Conservation (phyloP, 2,329 filamentous ascomycete species). For the Curvularia hawaiiensis region DNA sequence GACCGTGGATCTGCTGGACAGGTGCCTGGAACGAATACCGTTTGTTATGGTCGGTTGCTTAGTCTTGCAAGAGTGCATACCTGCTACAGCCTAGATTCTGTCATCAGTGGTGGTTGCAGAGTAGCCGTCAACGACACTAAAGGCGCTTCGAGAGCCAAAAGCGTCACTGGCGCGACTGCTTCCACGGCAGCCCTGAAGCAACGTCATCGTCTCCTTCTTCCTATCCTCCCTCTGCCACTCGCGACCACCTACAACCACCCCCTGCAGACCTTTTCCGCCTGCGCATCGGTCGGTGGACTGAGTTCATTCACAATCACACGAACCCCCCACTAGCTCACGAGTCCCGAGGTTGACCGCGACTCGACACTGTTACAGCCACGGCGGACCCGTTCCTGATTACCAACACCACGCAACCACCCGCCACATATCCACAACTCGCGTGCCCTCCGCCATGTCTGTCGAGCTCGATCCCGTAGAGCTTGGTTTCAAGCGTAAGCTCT, state of each 20-base stretch:
- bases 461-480: slow-evolving; percentile 91
- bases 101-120: not conserved
- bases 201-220: slow-evolving; percentile 24
- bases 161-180: slow-evolving; percentile 20
- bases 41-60: not conserved
- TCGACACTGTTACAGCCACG: slow-evolving; percentile 18
- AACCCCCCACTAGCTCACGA: slow-evolving; percentile 12
- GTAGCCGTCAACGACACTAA: slow-evolving; percentile 11
- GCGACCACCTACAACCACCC: slow-evolving; percentile 16
- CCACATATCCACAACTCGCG: slow-evolving; percentile 18
- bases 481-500: slow-evolving; percentile 81
- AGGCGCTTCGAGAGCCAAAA: slow-evolving; percentile 17
- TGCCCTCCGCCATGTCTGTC: slow-evolving; percentile 76
- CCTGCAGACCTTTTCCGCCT: slow-evolving; percentile 9
- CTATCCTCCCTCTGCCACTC: slow-evolving; percentile 11
- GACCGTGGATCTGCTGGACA: slow-evolving; percentile 16
- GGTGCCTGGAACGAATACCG: not conserved
- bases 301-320: slow-evolving; percentile 2
- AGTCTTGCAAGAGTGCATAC: not conserved
- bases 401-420: slow-evolving; percentile 28
- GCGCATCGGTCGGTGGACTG: slow-evolving; percentile 2
- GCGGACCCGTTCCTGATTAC: slow-evolving; percentile 34
- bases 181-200: slow-evolving; percentile 12
- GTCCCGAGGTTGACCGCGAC: slow-evolving; percentile 21
- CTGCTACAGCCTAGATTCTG: not conserved